Percentiles rank a stretch among this genome's conserved stretches.
phyloP scores from a whole-genome alignment of 306 rosid species.

The Comarum palustre region DNA sequence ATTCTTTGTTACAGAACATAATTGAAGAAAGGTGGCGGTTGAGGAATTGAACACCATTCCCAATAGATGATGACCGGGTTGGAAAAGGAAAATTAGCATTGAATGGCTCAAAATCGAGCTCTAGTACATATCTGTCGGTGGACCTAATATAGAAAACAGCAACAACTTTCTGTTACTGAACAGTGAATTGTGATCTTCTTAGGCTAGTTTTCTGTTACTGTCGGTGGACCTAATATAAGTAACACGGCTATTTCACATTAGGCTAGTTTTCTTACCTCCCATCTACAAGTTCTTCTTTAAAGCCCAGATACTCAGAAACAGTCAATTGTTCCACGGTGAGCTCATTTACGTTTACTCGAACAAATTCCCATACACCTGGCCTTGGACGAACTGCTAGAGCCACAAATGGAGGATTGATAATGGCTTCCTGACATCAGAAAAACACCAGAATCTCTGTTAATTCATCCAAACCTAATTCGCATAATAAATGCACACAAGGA shows the following conservation, averaged over 20 bases:
- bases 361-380: slow-evolving; percentile 88
- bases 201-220: too few relatives aligned
- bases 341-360: slow-evolving; percentile 74
- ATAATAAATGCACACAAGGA: background rate
- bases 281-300: slow-evolving; percentile 83
- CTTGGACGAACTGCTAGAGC: slow-evolving; percentile 88
- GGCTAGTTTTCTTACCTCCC: slow-evolving; percentile 42
- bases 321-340: slow-evolving; percentile 80
- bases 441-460: slow-evolving; percentile 19
- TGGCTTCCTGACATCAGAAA: slow-evolving; percentile 60
- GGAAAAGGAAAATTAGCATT: slow-evolving; percentile 80
- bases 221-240: slow-evolving; percentile 36
- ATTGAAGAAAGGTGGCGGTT: slow-evolving; percentile 76
- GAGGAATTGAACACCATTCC: slow-evolving; percentile 84
- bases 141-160: slow-evolving; percentile 27
- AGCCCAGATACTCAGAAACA: slow-evolving; percentile 77
- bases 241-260: background rate
- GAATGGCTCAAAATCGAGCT: slow-evolving; percentile 92
- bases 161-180: background rate
- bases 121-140: slow-evolving; percentile 41
- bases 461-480: background rate
- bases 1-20: slow-evolving; percentile 67
- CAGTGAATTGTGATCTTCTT: too few relatives aligned
- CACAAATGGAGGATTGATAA: slow-evolving; percentile 84
- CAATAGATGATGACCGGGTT: slow-evolving; percentile 72